These are phyloP conservation scores for Roridomyces roridus DNA, from an alignment of 768 basidiomycete genomes.

Conservation along the genomic window DNA sequence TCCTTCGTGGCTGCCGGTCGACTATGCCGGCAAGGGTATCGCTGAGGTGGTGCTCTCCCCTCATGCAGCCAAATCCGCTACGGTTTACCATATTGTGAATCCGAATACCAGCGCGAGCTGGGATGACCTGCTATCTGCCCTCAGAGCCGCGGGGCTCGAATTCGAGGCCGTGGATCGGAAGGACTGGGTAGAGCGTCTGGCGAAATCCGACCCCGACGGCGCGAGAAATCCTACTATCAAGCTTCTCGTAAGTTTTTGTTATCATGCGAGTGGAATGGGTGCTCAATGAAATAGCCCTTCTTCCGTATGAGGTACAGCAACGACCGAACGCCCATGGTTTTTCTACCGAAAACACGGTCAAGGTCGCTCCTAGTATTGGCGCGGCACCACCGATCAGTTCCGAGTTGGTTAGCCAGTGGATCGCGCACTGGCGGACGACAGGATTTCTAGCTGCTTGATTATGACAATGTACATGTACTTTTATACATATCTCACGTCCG, in stretches of 20 bases:
- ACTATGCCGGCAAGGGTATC: conserved; percentile 55
- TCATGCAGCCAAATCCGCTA: conserved; percentile 14
- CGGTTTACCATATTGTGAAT: conserved; percentile 47
- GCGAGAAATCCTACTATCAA: conserved; percentile 49
- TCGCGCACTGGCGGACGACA: conserved; percentile 44
- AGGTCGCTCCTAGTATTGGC: conserved; percentile 38
- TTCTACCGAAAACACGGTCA: conserved; percentile 35
- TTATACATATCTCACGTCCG: conserved; percentile 24
- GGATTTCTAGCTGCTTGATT: conserved; percentile 39
- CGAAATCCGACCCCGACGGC: conserved; percentile 41
- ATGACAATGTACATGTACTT: background rate
- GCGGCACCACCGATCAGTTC: conserved; percentile 35
- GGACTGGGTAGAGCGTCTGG: conserved; percentile 45
- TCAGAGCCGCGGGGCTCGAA: conserved; percentile 42
- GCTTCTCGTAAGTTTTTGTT: conserved; percentile 36
- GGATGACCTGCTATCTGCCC: conserved; percentile 44
- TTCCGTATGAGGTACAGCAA: conserved; percentile 37
- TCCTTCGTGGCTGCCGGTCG: conserved; percentile 59
- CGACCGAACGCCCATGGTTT: conserved; percentile 41
- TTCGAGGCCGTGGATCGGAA: conserved; percentile 43
- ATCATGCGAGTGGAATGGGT: background rate
- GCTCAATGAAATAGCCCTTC: conserved; percentile 35
- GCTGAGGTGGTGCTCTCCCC: conserved; percentile 44
- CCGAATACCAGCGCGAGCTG: conserved; percentile 39
- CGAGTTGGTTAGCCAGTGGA: conserved; percentile 48